Evolutionary conservation across 73 alveolate genomes (phyloP), one percentile per base, ranked within the genome.

Genomic region (Durusdinium trenchii): DNA sequence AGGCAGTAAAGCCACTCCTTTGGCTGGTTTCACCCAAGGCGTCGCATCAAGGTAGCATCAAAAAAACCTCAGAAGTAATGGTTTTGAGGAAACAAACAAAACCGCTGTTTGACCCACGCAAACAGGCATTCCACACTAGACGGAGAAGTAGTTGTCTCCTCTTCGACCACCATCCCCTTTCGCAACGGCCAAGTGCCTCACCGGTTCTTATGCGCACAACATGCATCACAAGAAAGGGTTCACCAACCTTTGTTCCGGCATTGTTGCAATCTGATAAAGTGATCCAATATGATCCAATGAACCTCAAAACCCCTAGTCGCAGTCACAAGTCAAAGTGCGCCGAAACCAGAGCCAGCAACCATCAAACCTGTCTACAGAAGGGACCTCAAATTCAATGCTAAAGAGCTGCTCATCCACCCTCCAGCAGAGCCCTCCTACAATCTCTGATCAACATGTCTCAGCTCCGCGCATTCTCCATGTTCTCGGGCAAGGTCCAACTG

Each of bases 401-500:
- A 23, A 60, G 73, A 23, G 7, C 18, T 32, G n/a, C 73, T 23
- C 4, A 2, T 60, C 30, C 73, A 23, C 30, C 73, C 73, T 32
- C 0, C 18, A 23, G 30, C 73, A 60, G 30, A 60, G 18, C 30
- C 30, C 73, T 23, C 1, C 73, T 0, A 23, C 12, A 60, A 60
- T 57, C 23, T 57, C 23, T 23, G 73, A 32, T 60, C 73, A 23
- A 57, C 4, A 23, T 32, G 18, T 32, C 30, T 32, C 6, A 60
- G 73, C 91, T 23, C 46, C 71, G 50, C 10, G 71, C 91, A 45
- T 81, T 81, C 50, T 64, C 48, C 91, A 81, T 81, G 47, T 81
- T 81, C 64, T 81, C 71, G 26, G 91, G 91, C 91, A 81, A 48
- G 35, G 91, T 81, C 91, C 91, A 81, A 48, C 91, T 40, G 30